phyloP scores from a whole-genome alignment of 345 rosid species.

The Toxicodendron radicans region DNA sequence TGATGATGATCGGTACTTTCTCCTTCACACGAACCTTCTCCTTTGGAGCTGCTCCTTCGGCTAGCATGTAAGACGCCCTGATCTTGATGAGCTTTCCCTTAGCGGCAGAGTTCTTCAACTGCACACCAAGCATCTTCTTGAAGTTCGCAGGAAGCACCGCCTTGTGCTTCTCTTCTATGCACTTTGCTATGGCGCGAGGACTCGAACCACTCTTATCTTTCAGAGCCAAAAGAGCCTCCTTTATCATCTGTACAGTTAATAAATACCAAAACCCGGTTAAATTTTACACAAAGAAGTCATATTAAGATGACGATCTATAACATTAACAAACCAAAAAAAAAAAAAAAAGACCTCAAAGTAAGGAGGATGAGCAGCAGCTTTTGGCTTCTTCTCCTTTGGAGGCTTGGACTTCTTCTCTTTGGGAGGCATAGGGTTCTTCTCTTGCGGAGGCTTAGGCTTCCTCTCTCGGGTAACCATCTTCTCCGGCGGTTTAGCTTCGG shows the following conservation, averaged over 20 bases:
- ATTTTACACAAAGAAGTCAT: too few relatives aligned
- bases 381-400: conserved; percentile 41
- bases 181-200: conserved; percentile 77
- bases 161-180: conserved; percentile 78
- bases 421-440: conserved; percentile 34
- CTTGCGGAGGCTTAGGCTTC: conserved; percentile 33
- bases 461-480: conserved; percentile 35
- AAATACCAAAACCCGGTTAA: background rate
- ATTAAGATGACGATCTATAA: too few relatives aligned
- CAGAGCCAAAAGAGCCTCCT: conserved; percentile 62
- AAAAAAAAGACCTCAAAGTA: conserved; percentile 57
- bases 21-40: background rate
- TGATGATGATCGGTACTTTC: conserved; percentile 1
- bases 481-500: conserved; percentile 43
- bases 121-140: conserved; percentile 61
- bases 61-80: conserved; percentile 79
- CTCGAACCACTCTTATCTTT: conserved; percentile 81
- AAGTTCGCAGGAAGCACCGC: conserved; percentile 63
- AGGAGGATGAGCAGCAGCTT: conserved; percentile 65
- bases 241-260: conserved; percentile 61
- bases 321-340: background rate
- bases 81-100: conserved; percentile 74
- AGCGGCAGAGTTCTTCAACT: conserved; percentile 63
- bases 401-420: conserved; percentile 36
- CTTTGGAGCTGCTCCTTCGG: conserved; percentile 19